Percentiles rank a stretch among this genome's conserved stretches.
Conservation (phyloP, 352 stramenopile genomes). For the Sclerospora graminicola region DNA sequence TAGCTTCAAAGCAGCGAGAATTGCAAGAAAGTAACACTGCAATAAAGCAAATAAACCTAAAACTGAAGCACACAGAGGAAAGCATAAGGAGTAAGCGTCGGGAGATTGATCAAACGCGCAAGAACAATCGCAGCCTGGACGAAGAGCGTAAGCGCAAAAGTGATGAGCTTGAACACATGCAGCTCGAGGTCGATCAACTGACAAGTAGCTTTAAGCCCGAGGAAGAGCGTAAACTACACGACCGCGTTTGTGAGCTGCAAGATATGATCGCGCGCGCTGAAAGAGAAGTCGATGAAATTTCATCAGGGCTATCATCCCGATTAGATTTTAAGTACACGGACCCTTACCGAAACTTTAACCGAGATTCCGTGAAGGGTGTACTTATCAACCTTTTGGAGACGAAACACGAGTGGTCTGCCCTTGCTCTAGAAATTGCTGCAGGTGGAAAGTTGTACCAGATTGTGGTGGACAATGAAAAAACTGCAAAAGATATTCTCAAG, state of each 20-base stretch:
- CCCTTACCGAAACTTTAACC: constrained; percentile 91
- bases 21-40: constrained; percentile 69
- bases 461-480: constrained; percentile 98
- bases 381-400: constrained; percentile 95
- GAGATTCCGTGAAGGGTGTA: constrained; percentile 94
- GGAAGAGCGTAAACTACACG: constrained; percentile 55
- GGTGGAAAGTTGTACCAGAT: constrained; percentile 98
- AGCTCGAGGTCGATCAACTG: constrained; percentile 38
- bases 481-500: constrained; percentile 96
- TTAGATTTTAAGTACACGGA: constrained; percentile 96
- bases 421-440: constrained; percentile 96
- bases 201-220: constrained; percentile 65
- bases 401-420: constrained; percentile 88
- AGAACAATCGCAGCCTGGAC: constrained; percentile 66
- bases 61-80: constrained; percentile 89
- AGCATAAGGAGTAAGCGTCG: constrained; percentile 67
- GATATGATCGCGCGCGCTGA: constrained; percentile 55
- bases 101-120: constrained; percentile 59
- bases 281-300: constrained; percentile 89
- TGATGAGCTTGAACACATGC: constrained; percentile 55
- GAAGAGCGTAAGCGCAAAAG: constrained; percentile 56
- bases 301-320: constrained; percentile 89
- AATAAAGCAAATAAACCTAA: constrained; percentile 89
- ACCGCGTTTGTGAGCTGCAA: constrained; percentile 49
- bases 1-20: constrained; percentile 70